These are phyloP conservation scores for Pharus latifolius DNA, from an alignment of 176 grass and related monocot genomes.

Conservation along the genomic window DNA sequence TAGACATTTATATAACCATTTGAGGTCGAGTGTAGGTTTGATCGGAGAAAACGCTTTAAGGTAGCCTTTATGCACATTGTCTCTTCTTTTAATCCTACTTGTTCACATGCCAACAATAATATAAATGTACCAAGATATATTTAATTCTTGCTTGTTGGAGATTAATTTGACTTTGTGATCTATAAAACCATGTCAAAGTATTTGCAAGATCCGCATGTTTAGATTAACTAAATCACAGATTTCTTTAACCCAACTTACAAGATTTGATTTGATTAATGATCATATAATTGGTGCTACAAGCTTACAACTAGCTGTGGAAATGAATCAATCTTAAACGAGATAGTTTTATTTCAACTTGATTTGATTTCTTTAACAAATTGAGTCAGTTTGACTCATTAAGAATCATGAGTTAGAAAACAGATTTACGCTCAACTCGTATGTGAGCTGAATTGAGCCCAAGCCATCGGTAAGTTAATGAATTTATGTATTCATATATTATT, in stretches of 20 bases:
- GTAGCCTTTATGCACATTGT: neutral
- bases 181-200: neutral
- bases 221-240: neutral
- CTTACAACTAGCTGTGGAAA: no score
- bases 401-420: no score
- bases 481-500: no score
- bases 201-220: slow-evolving; percentile 12
- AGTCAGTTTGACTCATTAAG: no score
- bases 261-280: slow-evolving; percentile 17
- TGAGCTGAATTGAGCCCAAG: no score
- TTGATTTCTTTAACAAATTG: no score
- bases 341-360: no score
- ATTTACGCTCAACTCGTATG: no score
- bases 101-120: neutral
- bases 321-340: no score
- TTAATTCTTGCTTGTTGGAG: slow-evolving; percentile 8
- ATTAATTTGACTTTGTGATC: neutral
- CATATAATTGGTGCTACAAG: neutral
- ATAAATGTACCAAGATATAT: neutral
- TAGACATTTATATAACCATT: no score
- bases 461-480: no score
- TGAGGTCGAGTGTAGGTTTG: no score
- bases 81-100: neutral
- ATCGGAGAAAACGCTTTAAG: neutral
- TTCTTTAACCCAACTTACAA: neutral